phyloP scores from a whole-genome alignment of 176 grass and related monocot genomes.

The Panicum miliaceum region DNA sequence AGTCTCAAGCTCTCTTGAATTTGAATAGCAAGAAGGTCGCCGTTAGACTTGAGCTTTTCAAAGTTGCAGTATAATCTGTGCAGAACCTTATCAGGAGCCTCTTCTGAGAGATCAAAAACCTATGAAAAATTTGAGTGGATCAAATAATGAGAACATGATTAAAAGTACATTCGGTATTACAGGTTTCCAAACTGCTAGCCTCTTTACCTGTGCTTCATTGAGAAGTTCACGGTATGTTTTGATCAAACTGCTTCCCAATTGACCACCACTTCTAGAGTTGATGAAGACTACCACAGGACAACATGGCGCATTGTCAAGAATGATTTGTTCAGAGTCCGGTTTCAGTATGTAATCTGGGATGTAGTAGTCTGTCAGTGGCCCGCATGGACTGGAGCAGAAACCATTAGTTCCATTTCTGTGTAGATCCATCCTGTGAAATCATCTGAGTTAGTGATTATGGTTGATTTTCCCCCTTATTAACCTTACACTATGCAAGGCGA shows the following conservation, averaged over 20 bases:
- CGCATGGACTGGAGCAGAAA: constrained; percentile 26
- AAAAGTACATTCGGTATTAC: background rate
- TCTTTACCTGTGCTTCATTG: constrained; percentile 79
- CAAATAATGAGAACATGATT: constrained; percentile 31
- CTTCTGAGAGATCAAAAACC: constrained; percentile 94
- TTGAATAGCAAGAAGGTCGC: constrained; percentile 43
- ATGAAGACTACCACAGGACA: constrained; percentile 97
- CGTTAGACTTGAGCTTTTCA: constrained; percentile 65
- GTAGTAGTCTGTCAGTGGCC: constrained; percentile 51
- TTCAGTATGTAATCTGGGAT: constrained; percentile 94
- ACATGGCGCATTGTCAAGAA: constrained; percentile 20
- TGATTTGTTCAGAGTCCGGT: constrained; percentile 35
- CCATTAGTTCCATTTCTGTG: constrained; percentile 6
- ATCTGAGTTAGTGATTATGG: background rate
- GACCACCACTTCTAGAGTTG: constrained; percentile 93
- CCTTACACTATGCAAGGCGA: background rate
- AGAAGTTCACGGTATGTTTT: constrained; percentile 86
- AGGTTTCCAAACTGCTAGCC: background rate
- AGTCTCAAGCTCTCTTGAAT: constrained; percentile 73
- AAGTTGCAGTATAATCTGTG: constrained; percentile 84
- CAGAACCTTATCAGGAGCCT: constrained; percentile 89
- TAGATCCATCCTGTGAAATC: constrained; percentile 52
- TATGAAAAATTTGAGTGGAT: constrained; percentile 17
- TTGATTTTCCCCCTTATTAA: background rate
- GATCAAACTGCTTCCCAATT: constrained; percentile 77